phyloP scores from a whole-genome alignment of 148 eudicot species.

The Diospyros kaki region DNA sequence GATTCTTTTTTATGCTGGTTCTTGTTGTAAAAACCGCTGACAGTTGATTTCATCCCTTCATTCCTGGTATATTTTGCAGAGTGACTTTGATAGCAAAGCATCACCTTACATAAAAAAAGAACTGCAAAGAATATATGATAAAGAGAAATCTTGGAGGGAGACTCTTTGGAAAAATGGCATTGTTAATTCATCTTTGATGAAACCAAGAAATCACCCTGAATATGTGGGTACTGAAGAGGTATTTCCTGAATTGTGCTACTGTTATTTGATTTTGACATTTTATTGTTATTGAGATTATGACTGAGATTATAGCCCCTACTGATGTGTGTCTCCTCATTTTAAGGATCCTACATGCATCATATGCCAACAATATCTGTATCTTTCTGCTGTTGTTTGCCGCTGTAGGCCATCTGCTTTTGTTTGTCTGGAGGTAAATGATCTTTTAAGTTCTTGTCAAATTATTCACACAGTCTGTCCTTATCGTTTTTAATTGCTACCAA shows the following conservation, averaged over 20 bases:
- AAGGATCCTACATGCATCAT: slow-evolving; percentile 96
- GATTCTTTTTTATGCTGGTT: slow-evolving; percentile 2
- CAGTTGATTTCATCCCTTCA: slow-evolving; percentile 16
- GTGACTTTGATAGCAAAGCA: slow-evolving; percentile 61
- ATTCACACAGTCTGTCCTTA: neutral
- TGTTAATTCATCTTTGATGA: slow-evolving; percentile 66
- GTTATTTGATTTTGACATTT: neutral
- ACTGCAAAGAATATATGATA: slow-evolving; percentile 57
- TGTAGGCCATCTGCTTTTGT: slow-evolving; percentile 80
- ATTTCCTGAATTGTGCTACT: slow-evolving; percentile 15
- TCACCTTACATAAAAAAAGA: slow-evolving; percentile 70
- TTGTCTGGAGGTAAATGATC: slow-evolving; percentile 78
- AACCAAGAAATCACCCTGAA: slow-evolving; percentile 68
- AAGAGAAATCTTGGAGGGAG: slow-evolving; percentile 84
- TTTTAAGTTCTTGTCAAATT: neutral
- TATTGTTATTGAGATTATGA: slow-evolving; percentile 7
- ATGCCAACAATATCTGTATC: slow-evolving; percentile 86
- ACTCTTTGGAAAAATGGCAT: slow-evolving; percentile 89
- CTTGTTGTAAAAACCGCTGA: neutral
- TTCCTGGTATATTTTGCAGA: slow-evolving; percentile 44
- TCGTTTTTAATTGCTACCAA: slow-evolving; percentile 5
- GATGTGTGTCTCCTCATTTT: slow-evolving; percentile 26
- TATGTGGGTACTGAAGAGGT: slow-evolving; percentile 96
- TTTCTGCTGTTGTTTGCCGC: slow-evolving; percentile 88
- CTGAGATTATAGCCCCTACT: slow-evolving; percentile 3